phyloP scores from a whole-genome alignment of 2,329 filamentous ascomycete species.

The Cryphonectria radicalis region DNA sequence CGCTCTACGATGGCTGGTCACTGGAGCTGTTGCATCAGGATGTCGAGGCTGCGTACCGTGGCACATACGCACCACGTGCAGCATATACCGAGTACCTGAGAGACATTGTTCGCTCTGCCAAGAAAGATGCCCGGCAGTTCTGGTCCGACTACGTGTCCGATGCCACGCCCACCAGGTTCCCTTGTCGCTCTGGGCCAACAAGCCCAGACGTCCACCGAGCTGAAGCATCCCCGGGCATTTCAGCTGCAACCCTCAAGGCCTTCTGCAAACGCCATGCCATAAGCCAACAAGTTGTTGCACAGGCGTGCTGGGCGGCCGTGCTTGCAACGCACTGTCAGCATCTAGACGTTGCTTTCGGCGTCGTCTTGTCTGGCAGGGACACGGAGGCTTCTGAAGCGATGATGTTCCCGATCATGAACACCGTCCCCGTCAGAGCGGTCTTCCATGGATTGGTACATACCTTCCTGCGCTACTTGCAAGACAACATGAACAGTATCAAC shows the following conservation, averaged over 20 bases:
- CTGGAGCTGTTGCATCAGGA: conserved; percentile 74
- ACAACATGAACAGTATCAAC: conserved; percentile 67
- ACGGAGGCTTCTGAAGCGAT: conserved; percentile 68
- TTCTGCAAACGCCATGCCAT: conserved; percentile 71
- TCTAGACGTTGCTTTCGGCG: conserved; percentile 80
- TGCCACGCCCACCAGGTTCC: conserved; percentile 41
- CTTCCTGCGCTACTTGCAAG: conserved; percentile 75
- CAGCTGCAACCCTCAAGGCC: conserved; percentile 46
- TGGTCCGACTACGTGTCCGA: conserved; percentile 73
- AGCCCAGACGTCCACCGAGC: conserved; percentile 41
- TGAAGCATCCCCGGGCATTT: conserved; percentile 50
- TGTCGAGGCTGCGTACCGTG: conserved; percentile 66
- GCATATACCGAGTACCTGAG: conserved; percentile 59
- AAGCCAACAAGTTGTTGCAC: conserved; percentile 77
- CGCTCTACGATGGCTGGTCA: conserved; percentile 89
- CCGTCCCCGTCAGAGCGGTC: conserved; percentile 73
- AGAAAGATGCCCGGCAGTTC: conserved; percentile 57
- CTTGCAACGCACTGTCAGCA: conserved; percentile 65
- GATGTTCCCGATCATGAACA: conserved; percentile 92
- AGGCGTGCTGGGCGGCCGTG: conserved; percentile 75
- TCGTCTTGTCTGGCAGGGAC: conserved; percentile 84
- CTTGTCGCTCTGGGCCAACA: neutral
- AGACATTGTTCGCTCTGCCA: conserved; percentile 51
- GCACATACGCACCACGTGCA: conserved; percentile 46
- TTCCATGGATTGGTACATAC: conserved; percentile 69